Percentiles rank a stretch among this genome's conserved stretches.
Evolutionary conservation across 2,329 filamentous ascomycete species (phyloP).

Genomic region (Clathrospora elynae): DNA sequence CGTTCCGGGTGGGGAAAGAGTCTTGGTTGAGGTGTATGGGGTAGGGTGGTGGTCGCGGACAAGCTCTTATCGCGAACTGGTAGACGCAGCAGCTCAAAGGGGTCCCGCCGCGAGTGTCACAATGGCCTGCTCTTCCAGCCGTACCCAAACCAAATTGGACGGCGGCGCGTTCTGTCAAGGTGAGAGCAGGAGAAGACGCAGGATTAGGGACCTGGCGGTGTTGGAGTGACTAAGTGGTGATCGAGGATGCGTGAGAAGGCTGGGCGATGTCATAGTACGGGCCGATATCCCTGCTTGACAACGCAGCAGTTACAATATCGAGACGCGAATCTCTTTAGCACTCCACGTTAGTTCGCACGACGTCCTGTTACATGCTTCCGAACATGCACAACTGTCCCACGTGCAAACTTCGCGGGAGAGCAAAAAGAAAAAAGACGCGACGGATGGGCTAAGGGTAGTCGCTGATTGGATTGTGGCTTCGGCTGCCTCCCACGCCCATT

Average conservation of each 20-base stretch:
- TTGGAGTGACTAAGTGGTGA: constrained; percentile 34
- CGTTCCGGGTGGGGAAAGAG: constrained; percentile 18
- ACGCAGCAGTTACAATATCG: too few species aligned
- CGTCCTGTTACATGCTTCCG: constrained; percentile 1
- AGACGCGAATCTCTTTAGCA: too few species aligned
- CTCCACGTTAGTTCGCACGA: too few species aligned
- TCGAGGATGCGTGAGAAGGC: constrained; percentile 29
- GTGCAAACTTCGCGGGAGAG: constrained; percentile 4
- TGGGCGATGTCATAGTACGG: constrained; percentile 14
- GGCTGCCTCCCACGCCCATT: constrained; percentile 15
- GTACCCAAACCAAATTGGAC: constrained; percentile 55
- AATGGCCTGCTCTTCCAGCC: constrained; percentile 42
- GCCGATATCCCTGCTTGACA: too few species aligned
- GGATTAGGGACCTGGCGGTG: constrained; percentile 25
- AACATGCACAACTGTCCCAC: constrained; percentile 4
- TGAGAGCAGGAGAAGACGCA: constrained; percentile 15
- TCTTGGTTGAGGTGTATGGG: constrained; percentile 20
- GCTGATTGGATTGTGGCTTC: constrained; percentile 13
- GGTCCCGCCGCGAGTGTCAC: constrained; percentile 17
- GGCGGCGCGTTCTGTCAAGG: constrained; percentile 34
- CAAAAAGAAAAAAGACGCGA: constrained; percentile 1
- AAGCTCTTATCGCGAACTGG: constrained; percentile 32
- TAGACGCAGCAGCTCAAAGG: constrained; percentile 32
- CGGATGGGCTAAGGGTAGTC: constrained; percentile 9
- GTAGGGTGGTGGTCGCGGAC: constrained; percentile 20